Evolutionary conservation across 2,329 filamentous ascomycete species (phyloP).

Genomic region (Pseudocercospora crystallina): DNA sequence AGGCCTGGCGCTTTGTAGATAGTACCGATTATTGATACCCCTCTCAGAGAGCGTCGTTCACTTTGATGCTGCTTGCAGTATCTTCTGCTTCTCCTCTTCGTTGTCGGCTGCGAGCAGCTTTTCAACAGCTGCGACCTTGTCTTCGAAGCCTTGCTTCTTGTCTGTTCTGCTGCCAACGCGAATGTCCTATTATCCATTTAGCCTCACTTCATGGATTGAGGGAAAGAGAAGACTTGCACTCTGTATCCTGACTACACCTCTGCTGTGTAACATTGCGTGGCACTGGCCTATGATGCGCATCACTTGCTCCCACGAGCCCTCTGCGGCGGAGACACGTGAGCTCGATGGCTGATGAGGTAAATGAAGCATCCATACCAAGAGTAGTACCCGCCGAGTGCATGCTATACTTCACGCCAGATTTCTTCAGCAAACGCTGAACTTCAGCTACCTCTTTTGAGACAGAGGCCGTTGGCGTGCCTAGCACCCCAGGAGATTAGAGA

Average conservation of each 20-base stretch:
- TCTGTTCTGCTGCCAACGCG: constrained; percentile 82
- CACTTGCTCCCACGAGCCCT: constrained; percentile 87
- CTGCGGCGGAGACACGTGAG: constrained; percentile 46
- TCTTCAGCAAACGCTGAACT: constrained; percentile 80
- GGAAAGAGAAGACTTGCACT: constrained; percentile 39
- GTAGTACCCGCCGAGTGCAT: constrained; percentile 97
- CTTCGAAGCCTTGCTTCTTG: constrained; percentile 76
- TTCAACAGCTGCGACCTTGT: constrained; percentile 70
- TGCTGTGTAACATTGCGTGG: constrained; percentile 70
- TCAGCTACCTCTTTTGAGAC: constrained; percentile 73
- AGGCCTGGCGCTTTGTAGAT: too few species aligned
- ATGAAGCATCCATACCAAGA: constrained; percentile 62
- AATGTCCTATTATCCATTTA: constrained; percentile 57
- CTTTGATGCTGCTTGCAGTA: too few species aligned
- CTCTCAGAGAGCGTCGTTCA: too few species aligned
- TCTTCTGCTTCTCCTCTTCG: constrained; percentile 5
- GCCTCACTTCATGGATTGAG: too few species aligned
- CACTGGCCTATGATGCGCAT: constrained; percentile 84
- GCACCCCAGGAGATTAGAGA: too few species aligned
- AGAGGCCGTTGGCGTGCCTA: constrained; percentile 47
- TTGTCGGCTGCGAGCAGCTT: constrained; percentile 47
- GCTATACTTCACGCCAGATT: constrained; percentile 75
- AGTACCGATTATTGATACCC: too few species aligned
- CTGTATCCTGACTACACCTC: constrained; percentile 80
- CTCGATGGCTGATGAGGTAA: constrained; percentile 2